Evolutionary conservation across 2,329 filamentous ascomycete species (phyloP), one percentile per base, ranked within the genome.

Genomic region (Neonectria faginata): DNA sequence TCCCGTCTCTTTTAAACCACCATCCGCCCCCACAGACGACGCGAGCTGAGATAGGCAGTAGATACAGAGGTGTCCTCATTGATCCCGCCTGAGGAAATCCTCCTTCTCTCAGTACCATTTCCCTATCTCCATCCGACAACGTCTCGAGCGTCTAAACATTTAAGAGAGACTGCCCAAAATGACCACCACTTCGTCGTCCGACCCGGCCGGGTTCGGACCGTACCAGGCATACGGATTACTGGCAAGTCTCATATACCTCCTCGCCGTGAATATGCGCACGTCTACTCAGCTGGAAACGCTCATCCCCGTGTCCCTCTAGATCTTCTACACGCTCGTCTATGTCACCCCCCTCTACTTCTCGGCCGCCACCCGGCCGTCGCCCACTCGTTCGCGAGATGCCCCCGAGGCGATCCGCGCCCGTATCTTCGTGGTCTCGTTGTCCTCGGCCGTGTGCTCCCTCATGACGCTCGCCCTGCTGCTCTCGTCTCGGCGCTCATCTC

Each of bases 341-440:
- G 92, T 99, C 73, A 82, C 92, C 3, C 95, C 96, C 25, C 93
- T 98, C 79, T 97, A 99, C 83, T 84, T 95, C 67, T 96, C 91
- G 20, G 79, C 88, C 4, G 86, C 88, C 20, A 97, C 95, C 5
- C 89, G 94, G 57, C 94, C 94, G 7, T 96, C 93, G 8, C 86
- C 88, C 27, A 88, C 86, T 59, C 86, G 97, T 29, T 92, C 92
- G 65, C 90, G 96, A 75, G 94, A 98, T 86, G 91, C 93, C 29
- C 93, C 94, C 10, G 91, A 91, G 11, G 93, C 97, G 55, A 98
- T 99, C 80, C 91, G 90, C 71, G 92, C 93, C 62, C 90, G 96
- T 71, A 91, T 97, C 73, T 87, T 91, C 60, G 91, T 91, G 57
- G 95, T 97, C 71, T 90, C 89, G 22, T 77, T 92, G 62, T 94